These are phyloP conservation scores for Astrocystis sublimbata DNA, from an alignment of 495 filamentous ascomycete species.

Conservation along the genomic window DNA sequence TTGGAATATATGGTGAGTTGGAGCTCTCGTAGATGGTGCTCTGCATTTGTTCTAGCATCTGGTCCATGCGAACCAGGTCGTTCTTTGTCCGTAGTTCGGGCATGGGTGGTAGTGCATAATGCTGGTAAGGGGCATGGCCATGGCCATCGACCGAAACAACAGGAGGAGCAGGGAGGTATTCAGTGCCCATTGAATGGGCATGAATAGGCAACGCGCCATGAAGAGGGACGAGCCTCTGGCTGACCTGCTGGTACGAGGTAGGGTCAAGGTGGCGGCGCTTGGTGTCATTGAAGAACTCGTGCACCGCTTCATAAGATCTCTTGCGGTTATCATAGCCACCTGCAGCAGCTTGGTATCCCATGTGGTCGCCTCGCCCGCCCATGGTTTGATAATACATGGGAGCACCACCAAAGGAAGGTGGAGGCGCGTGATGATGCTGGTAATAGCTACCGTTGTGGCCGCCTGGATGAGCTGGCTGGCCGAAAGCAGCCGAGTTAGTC, in stretches of 20 bases:
- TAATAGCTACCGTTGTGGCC: constrained; percentile 55
- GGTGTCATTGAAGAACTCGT: constrained; percentile 89
- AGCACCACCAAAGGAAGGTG: constrained; percentile 50
- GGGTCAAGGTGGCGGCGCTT: constrained; percentile 89
- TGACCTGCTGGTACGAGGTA: constrained; percentile 76
- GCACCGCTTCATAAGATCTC: constrained; percentile 81
- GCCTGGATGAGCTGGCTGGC: constrained; percentile 50
- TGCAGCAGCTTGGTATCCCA: constrained; percentile 52
- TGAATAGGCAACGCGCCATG: constrained; percentile 68
- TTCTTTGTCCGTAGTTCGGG: constrained; percentile 88
- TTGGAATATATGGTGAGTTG: constrained; percentile 48
- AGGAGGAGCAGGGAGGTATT: constrained; percentile 60
- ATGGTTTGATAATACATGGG: constrained; percentile 69
- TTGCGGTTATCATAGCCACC: constrained; percentile 70
- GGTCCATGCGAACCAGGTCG: constrained; percentile 87
- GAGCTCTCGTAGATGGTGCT: constrained; percentile 90
- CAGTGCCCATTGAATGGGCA: constrained; percentile 58
- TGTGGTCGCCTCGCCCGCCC: constrained; percentile 49
- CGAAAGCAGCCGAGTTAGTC: constrained; percentile 51
- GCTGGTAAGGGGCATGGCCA: constrained; percentile 55
- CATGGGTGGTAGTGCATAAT: constrained; percentile 80
- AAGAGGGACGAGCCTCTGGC: constrained; percentile 73
- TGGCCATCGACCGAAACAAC: constrained; percentile 53
- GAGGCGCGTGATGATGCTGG: constrained; percentile 57
- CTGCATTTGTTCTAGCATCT: constrained; percentile 93